Base-by-base conservation (phyloP, 345 rosid species). In the Gossypium mustelinum region DNA sequence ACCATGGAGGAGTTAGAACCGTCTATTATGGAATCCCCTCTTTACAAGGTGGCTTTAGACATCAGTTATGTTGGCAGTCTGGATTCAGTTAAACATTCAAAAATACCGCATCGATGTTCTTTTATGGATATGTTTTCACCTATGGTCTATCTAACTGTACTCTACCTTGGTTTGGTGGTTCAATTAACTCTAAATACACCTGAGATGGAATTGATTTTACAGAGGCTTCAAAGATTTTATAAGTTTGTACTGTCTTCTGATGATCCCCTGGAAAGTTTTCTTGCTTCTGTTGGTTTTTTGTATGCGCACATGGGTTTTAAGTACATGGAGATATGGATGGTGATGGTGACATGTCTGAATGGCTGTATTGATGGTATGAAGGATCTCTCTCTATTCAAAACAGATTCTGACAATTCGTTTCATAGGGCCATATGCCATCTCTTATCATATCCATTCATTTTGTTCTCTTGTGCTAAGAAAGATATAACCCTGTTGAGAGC, bases 81-180 rank as follows among this genome's bases (percentile, higher is more conserved):
- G 80, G 76, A 68, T 59, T 70, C 76, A 34, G 51, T 63, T 75
- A 69, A 55, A 59, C 69, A 73, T 76, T 77, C 73, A 65, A 78
- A 79, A 22, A 14, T 77, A 44, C 56, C 71, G 50, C 76, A 25
- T 24, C 56, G 75, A 10, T 65, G 70, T 72, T 73, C 63, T 77
- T 72, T 74, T 57, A 81, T 79, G 86, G 88, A 84, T 47, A 80
- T 81, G 87, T 84, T 85, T 77, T 80, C 87, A 63, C 90, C 89
- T 5, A 43, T 79, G 75, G 81, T 73, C 77, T 89, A 85, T 83
- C 57, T 89, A 48, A 76, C 72, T 56, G 77, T 78, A 47, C 70
- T 85, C 51, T 84, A 78, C 71, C 59, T 88, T 76, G 68, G 59
- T 54, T 72, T 59, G 52, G 76, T 81, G 75, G 63, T 73, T 54